A percentile compares a stretch with the other conserved stretches of the same genome.
phyloP scores from a whole-genome alignment of 1,284 basidiomycete genomes.

The Ustilago tritici region DNA sequence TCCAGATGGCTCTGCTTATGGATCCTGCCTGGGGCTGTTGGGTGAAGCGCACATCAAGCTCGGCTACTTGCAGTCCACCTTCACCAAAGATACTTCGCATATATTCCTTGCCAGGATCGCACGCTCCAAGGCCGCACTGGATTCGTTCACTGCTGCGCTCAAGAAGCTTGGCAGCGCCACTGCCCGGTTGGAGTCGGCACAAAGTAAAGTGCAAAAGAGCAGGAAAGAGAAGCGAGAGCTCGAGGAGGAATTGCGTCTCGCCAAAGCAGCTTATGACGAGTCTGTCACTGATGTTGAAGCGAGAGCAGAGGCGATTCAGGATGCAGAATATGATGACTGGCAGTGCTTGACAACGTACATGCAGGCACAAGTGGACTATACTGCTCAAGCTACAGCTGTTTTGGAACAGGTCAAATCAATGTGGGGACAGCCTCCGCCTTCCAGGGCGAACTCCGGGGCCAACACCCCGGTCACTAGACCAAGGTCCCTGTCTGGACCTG shows the following conservation, averaged over 20 bases:
- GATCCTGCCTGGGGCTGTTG: conserved; percentile 33
- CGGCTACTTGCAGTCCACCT: conserved; percentile 37
- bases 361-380: conserved; percentile 56
- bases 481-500: conserved; percentile 7
- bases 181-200: conserved; percentile 48
- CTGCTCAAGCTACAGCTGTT: conserved; percentile 49
- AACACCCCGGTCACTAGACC: conserved; percentile 23
- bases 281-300: conserved; percentile 57
- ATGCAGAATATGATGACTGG: conserved; percentile 56
- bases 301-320: conserved; percentile 50
- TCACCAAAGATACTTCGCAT: conserved; percentile 49
- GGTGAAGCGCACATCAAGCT: conserved; percentile 48
- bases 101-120: conserved; percentile 53
- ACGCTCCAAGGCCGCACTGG: conserved; percentile 44
- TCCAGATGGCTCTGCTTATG: conserved; percentile 32
- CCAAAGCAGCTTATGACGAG: conserved; percentile 59
- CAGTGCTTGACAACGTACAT: conserved; percentile 52
- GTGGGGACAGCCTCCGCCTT: conserved; percentile 27
- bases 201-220: conserved; percentile 60
- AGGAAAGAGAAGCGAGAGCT: conserved; percentile 64
- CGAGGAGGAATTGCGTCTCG: conserved; percentile 60
- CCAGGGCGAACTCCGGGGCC: conserved; percentile 6
- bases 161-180: conserved; percentile 56
- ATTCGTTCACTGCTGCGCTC: conserved; percentile 42
- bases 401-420: conserved; percentile 53